Evolutionary conservation across 2,329 filamentous ascomycete species (phyloP).

Genomic region (Penicillium sp.): DNA sequence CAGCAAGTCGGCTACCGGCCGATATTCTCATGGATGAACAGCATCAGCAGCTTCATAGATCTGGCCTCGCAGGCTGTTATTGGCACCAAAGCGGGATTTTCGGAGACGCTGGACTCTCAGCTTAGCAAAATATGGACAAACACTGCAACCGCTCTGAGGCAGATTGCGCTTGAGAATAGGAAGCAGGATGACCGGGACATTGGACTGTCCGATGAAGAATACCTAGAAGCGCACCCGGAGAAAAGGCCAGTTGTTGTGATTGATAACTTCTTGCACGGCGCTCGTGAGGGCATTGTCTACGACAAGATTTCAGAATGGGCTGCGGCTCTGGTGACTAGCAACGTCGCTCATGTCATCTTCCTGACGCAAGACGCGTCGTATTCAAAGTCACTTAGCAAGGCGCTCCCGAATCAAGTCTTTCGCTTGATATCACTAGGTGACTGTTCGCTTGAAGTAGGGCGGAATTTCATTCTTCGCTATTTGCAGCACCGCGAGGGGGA

Average conservation of each 20-base stretch:
- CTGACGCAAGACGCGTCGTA: conserved; percentile 86
- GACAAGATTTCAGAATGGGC: conserved; percentile 88
- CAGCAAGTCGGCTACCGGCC: conserved; percentile 83
- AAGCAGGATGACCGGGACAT: conserved; percentile 71
- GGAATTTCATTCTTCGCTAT: conserved; percentile 83
- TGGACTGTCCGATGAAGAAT: conserved; percentile 74
- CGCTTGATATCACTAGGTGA: conserved; percentile 81
- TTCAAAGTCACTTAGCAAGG: conserved; percentile 79
- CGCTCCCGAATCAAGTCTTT: conserved; percentile 87
- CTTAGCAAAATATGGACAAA: conserved; percentile 85
- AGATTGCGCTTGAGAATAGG: conserved; percentile 67
- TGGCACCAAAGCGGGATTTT: conserved; percentile 90
- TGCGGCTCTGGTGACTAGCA: conserved; percentile 75
- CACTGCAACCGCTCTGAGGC: conserved; percentile 71
- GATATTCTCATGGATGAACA: conserved; percentile 96
- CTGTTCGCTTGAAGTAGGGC: conserved; percentile 78
- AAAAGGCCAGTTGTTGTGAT: conserved; percentile 77
- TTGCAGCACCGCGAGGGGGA: conserved; percentile 46
- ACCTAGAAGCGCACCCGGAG: conserved; percentile 84
- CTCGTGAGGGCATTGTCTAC: conserved; percentile 63
- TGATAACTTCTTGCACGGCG: conserved; percentile 86
- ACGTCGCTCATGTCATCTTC: conserved; percentile 91
- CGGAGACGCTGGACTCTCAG: conserved; percentile 85
- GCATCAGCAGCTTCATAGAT: conserved; percentile 85
- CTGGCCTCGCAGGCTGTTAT: conserved; percentile 91